phyloP scores from a whole-genome alignment of 495 filamentous ascomycete genomes.

The Mytilinidion resinicola region DNA sequence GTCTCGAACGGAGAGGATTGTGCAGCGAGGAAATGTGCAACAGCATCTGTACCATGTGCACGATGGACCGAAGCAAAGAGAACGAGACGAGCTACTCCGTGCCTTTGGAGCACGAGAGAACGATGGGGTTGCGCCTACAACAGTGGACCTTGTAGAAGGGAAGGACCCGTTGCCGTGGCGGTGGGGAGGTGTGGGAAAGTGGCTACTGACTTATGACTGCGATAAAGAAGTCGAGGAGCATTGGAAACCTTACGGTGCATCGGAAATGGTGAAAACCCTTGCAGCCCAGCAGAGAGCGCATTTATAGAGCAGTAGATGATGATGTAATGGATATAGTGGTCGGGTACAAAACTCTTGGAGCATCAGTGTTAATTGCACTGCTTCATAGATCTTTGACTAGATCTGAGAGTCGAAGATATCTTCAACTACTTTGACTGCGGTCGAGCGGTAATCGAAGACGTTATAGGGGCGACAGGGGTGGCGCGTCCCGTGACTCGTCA shows the following conservation, averaged over 20 bases:
- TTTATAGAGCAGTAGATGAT: no score
- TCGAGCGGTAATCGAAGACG: no score
- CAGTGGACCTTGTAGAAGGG: constrained; percentile 10
- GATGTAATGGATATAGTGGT: no score
- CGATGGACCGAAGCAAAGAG: constrained; percentile 48
- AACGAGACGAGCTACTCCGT: constrained; percentile 38
- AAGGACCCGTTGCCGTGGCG: constrained; percentile 22
- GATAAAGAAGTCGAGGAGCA: constrained; percentile 15
- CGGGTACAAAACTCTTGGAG: no score
- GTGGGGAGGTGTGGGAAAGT: constrained; percentile 21
- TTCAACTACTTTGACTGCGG: no score
- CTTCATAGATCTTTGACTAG: no score
- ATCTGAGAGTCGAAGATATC: no score
- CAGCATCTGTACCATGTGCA: constrained; percentile 48
- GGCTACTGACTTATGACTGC: constrained; percentile 24
- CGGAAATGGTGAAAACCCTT: no score
- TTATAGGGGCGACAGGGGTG: no score
- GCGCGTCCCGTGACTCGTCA: no score
- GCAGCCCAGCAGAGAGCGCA: no score
- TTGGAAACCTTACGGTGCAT: not conserved
- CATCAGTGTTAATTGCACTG: no score
- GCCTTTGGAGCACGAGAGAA: constrained; percentile 10
- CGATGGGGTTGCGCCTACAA: not conserved
- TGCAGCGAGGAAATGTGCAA: constrained; percentile 46
- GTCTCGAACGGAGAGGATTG: constrained; percentile 45